Base-by-base conservation (phyloP, 352 stramenopile species). In the Blastocystis sp. region DNA sequence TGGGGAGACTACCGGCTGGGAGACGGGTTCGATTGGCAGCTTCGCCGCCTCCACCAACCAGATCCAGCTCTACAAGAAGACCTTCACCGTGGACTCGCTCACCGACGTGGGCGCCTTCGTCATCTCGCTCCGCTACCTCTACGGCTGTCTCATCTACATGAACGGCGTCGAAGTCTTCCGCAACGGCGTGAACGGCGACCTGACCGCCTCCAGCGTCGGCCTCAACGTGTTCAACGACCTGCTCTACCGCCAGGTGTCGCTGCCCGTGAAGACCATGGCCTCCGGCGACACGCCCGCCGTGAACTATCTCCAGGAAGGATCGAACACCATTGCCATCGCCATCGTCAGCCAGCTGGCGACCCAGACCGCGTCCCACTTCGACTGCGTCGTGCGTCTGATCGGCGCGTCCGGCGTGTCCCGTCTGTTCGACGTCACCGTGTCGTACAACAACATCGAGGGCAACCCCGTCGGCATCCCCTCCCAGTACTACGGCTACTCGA, bases 1-100 rank as follows among this genome's bases (percentile, higher is more conserved):
- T 31, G 3, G 33, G 26, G 37, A 78, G 4, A 78, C 67, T 1
- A 51, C 33, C 3, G 67, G 67, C 19, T 78, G 67, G 67, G 19
- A 60, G 10, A 51, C 39, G 33, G 67, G 35, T n/a, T 26, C 24
- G 24, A 51, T 12, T 6, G 67, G 37, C 33, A 61, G 19, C n/a
- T 78, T 78, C 37, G n/a, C 33, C 41, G 10, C 3, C 33, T 78
- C 37, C 3, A 59, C 29, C 1, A 78, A 78, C n/a, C 21, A 31
- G 4, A 31, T 78, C 21, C 33, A 78, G 67, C 31, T 78, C 33
- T 78, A 78, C 50, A 78, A 78, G 67, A 45, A 78, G 67, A 78
- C 67, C n/a, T 78, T 78, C 67, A 60, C 39, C 12, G 26, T 78
- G 4, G 26, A 1, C 35, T 78, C 67, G n/a, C 6, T 78, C 3